Evolutionary conservation across 192 early-diverging fungal genomes (phyloP).

Genomic region (Funneliformis geosporum): DNA sequence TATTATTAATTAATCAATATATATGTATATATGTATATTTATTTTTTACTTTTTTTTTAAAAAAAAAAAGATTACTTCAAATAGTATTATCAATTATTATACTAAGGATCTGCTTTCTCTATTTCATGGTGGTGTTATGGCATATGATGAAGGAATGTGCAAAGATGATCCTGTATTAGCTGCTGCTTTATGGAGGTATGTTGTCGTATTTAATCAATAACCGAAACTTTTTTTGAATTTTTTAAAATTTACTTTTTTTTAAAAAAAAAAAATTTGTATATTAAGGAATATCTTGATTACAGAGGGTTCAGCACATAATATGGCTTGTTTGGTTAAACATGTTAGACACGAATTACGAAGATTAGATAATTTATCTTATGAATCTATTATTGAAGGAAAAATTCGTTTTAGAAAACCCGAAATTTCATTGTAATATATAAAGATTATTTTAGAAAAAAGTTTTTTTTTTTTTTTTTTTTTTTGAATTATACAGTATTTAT

Average conservation of each 20-base stretch:
- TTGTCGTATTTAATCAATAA: neutral
- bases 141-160: constrained; percentile 90
- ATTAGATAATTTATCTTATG: constrained; percentile 40
- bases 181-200: constrained; percentile 82
- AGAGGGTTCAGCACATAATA: constrained; percentile 37
- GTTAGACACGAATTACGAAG: constrained; percentile 42
- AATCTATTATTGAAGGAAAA: constrained; percentile 40
- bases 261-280: neutral
- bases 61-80: constrained; percentile 57
- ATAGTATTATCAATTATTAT: constrained; percentile 71
- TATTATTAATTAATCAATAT: neutral
- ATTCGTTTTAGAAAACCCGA: constrained; percentile 28
- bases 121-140: constrained; percentile 87
- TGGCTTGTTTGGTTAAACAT: constrained; percentile 45
- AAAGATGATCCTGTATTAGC: constrained; percentile 86
- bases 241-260: neutral
- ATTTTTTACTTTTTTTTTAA: neutral
- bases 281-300: constrained; percentile 46
- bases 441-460: neutral
- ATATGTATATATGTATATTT: constrained; percentile 9
- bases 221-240: neutral
- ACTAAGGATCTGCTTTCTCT: constrained; percentile 79
- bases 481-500: too few relatives aligned
- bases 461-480: neutral
- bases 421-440: neutral